These are phyloP conservation scores for Clavariopsis aquatica DNA, from an alignment of 495 filamentous ascomycete genomes.

Conservation along the genomic window DNA sequence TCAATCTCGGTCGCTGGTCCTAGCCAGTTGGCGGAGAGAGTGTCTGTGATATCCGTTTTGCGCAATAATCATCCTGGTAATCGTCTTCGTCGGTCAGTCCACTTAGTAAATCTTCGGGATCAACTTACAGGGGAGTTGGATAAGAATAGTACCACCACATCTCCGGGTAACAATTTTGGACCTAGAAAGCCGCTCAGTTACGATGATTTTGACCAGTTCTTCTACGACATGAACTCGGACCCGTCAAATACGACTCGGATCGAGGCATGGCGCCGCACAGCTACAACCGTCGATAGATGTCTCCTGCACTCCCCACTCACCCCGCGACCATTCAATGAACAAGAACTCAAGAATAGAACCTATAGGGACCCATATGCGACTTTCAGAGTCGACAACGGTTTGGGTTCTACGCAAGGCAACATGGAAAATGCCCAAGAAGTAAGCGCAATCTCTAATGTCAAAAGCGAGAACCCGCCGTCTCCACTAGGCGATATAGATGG, in stretches of 20 bases:
- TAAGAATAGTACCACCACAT: neutral
- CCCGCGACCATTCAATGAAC: neutral
- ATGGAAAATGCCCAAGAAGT: neutral
- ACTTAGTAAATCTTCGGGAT: neutral
- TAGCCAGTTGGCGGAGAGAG: neutral
- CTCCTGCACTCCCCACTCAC: neutral
- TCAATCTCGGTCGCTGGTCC: neutral
- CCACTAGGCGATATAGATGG: neutral
- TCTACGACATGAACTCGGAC: neutral
- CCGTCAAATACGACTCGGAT: neutral
- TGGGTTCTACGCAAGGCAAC: neutral
- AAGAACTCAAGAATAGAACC: neutral
- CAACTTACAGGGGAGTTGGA: neutral
- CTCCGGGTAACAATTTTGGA: neutral
- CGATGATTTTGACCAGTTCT: neutral
- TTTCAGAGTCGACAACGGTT: neutral
- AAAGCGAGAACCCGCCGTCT: neutral
- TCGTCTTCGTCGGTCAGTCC: neutral
- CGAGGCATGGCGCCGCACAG: neutral
- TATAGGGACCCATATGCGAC: neutral
- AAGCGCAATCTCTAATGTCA: neutral
- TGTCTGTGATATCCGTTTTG: neutral
- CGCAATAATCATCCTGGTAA: neutral
- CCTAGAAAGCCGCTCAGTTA: neutral
- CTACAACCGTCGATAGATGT: neutral